A percentile compares a stretch with the other conserved stretches of the same genome.
These are phyloP conservation scores for Geotrichum reessii DNA, from an alignment of 1,139 yeast genomes.

Conservation along the genomic window DNA sequence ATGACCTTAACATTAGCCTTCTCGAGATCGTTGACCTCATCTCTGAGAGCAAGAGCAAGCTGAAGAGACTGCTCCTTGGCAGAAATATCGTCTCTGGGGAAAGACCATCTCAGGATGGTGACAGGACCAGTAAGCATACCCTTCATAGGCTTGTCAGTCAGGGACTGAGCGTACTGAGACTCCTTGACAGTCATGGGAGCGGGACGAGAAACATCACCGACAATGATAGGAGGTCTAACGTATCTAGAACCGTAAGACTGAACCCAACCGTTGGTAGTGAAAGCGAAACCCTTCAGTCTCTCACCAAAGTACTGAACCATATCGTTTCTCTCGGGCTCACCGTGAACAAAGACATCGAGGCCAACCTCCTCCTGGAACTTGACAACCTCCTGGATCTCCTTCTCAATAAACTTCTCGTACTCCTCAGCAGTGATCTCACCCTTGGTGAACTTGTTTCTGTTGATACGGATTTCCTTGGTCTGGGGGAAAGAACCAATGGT, in stretches of 20 bases:
- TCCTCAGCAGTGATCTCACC: constrained; percentile 92
- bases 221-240: constrained; percentile 98
- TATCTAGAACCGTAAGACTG: constrained; percentile 99
- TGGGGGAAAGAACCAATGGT: constrained; percentile 99
- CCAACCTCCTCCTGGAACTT: constrained; percentile 99
- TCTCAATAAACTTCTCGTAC: constrained; percentile 91
- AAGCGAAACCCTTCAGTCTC: too few relatives aligned
- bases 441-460: constrained; percentile 97
- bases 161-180: constrained; percentile 96
- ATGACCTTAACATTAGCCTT: constrained; percentile 96
- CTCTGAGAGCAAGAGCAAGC: constrained; percentile 96
- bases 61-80: constrained; percentile 94
- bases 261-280: constrained; percentile 99
- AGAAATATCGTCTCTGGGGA: constrained; percentile 98
- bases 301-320: too few relatives aligned
- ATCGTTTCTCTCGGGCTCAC: constrained; percentile 99
- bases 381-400: constrained; percentile 92
- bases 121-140: constrained; percentile 99
- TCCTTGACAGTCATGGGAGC: constrained; percentile 98
- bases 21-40: constrained; percentile 96
- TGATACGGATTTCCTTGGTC: constrained; percentile 96
- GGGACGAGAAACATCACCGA: constrained; percentile 99
- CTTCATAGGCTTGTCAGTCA: constrained; percentile 93
- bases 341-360: constrained; percentile 95
- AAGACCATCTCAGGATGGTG: constrained; percentile 99